These are phyloP conservation scores for Pseudozyma pruni DNA, from an alignment of 1,284 basidiomycete genomes.

Conservation along the genomic window DNA sequence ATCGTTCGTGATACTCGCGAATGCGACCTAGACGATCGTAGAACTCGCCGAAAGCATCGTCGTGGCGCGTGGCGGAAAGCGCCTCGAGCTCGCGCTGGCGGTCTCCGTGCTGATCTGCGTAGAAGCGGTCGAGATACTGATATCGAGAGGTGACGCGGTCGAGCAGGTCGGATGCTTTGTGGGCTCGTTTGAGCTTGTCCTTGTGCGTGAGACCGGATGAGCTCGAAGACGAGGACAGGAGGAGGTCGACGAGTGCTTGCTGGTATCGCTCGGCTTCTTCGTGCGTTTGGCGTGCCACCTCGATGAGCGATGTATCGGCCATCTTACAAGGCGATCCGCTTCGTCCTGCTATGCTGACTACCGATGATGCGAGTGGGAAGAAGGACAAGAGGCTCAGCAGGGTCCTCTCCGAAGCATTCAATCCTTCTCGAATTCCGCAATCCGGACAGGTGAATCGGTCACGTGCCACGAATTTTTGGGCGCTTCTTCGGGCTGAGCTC, in stretches of 20 bases:
- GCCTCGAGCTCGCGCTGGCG: constrained; percentile 70
- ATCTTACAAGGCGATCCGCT: constrained; percentile 23
- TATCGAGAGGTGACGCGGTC: constrained; percentile 80
- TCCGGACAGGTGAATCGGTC: constrained; percentile 25
- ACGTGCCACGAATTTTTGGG: constrained; percentile 25
- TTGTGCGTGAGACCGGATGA: constrained; percentile 66
- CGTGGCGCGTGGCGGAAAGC: constrained; percentile 53
- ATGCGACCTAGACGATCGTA: constrained; percentile 92
- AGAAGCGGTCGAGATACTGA: constrained; percentile 58
- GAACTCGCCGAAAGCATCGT: constrained; percentile 72
- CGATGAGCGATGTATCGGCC: constrained; percentile 80
- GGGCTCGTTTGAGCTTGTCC: constrained; percentile 79
- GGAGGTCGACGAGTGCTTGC: constrained; percentile 71
- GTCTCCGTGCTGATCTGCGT: constrained; percentile 70
- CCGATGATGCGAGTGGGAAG: background rate
- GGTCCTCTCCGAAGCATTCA: background rate
- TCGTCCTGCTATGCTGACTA: no score
- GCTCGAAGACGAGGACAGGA: constrained; percentile 66
- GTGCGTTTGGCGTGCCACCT: constrained; percentile 90
- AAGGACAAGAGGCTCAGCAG: constrained; percentile 2
- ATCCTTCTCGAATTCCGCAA: constrained; percentile 13
- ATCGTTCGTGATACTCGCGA: constrained; percentile 94
- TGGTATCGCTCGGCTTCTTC: constrained; percentile 93
- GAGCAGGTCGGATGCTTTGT: constrained; percentile 86
- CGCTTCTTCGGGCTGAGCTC: constrained; percentile 1